Base-by-base conservation (phyloP, 768 basidiomycete species). In the Mycena belliarum region DNA sequence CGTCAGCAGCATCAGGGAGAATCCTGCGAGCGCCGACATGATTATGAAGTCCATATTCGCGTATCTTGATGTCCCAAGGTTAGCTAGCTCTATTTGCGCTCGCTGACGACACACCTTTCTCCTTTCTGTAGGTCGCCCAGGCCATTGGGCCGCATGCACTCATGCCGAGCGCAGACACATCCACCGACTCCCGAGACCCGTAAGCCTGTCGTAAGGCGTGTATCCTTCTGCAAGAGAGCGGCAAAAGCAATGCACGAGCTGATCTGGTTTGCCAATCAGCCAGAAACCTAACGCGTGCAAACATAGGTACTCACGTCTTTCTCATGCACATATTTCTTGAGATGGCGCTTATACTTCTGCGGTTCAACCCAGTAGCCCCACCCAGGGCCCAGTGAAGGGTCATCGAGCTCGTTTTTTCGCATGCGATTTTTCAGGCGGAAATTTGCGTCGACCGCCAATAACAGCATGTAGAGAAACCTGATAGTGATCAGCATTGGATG, bases 391-490 rank as follows among this genome's bases (percentile, higher is more conserved):
- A 63, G 35, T 12, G 56, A 32, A 0, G 52, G 58, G 28, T 63
- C 62, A 18, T 58, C 23, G 6, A 33, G 23, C 29, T 56, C 52
- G 43, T 51, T 56, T 0, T 29, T 25, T 6, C 43, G 52, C 16
- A 57, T 24, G 9, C 51, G 53, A 21, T 65, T 61, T 24, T 69
- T 70, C 9, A 70, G 52, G 2, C 52, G 42, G 55, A 71, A 71
- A 35, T 69, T 69, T 7, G 69, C 69, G 59, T 70, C 69, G 20
- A 68, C 35, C 8, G 68, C 58, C 21, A 71, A 28, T 23, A 66
- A 35, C 0, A 67, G 43, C 23, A 49, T 60, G 48, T 67, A 68
- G 1, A 69, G 42, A 35, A 51, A 70, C 23, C 69, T 70, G 12
- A 15, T 37, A 24, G 21, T 6, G 14, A 38, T 25, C 16, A 29